Evolutionary conservation across 352 stramenopile species (phyloP), one percentile per base, ranked within the genome.

Genomic region (Aphanomyces stellatus): DNA sequence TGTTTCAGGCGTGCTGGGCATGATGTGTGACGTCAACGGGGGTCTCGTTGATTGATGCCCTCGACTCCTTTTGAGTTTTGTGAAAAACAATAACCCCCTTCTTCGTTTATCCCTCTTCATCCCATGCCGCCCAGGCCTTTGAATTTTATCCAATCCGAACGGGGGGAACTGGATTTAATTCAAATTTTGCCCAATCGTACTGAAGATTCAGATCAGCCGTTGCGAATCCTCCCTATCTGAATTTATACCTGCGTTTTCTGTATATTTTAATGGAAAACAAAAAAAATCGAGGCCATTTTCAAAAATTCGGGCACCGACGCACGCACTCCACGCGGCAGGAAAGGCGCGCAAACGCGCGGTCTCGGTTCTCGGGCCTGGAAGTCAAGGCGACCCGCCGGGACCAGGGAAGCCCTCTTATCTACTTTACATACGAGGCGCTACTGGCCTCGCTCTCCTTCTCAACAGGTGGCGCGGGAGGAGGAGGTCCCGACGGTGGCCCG

Each of bases 31-130:
- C 42, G 42, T 51, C 42, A 51, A 51, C 42, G 42, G 42, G 37
- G 42, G 25, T 13, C 42, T 25, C 42, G 42, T 51, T 51, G 42
- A 51, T 51, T 51, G 42, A n/a, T n/a, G n/a, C 42, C 42, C 42
- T 51, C 49, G 49, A 57, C 49, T 57, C 30, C 49, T 57, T 33
- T 51, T 51, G 8, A 51, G 42, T 8, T 43, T 64, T 64, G 35
- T 64, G 34, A 64, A 64, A 64, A 64, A 64, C 55, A 49, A 64
- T 64, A 64, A 64, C 55, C 55, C 55, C 55, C 55, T 64, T 51
- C 55, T 64, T 64, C 55, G 37, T 64, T 28, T 64, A 64, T 51
- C 37, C 51, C 51, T 37, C 31, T 33, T 60, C 25, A 43, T 60
- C 31, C 25, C 28, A 60, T 60, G 28, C 25, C n/a, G 51, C 43